Conservation (phyloP, 352 stramenopile genomes). For the Phytophthora nicotianae region DNA sequence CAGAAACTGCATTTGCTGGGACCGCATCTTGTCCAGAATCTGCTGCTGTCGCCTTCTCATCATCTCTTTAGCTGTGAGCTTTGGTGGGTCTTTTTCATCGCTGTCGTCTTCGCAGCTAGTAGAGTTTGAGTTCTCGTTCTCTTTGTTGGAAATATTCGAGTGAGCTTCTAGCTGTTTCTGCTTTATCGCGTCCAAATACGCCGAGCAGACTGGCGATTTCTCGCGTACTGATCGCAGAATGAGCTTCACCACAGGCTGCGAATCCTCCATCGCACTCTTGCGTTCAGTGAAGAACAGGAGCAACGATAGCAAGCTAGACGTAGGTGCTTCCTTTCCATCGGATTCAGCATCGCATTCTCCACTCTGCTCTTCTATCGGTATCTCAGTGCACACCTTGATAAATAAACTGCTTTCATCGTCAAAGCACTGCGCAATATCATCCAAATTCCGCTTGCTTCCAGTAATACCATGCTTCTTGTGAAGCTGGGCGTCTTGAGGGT, state of each 20-base stretch:
- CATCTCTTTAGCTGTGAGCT: slow-evolving; percentile 56
- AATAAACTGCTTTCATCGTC: slow-evolving; percentile 40
- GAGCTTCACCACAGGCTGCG: slow-evolving; percentile 23
- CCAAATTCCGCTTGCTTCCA: slow-evolving; percentile 18
- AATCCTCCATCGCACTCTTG: slow-evolving; percentile 34
- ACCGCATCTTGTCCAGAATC: slow-evolving; percentile 75
- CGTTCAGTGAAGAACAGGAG: slow-evolving; percentile 25
- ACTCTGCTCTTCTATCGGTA: slow-evolving; percentile 15
- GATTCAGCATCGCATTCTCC: slow-evolving; percentile 1
- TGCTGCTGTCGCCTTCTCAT: slow-evolving; percentile 67
- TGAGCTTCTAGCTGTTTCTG: slow-evolving; percentile 14
- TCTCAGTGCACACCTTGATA: slow-evolving; percentile 47
- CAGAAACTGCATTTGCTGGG: slow-evolving; percentile 77
- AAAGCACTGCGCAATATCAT: slow-evolving; percentile 41
- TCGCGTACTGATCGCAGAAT: slow-evolving; percentile 28
- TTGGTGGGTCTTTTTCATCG: slow-evolving; percentile 25
- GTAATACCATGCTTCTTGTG: not conserved
- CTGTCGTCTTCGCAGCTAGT: slow-evolving; percentile 6
- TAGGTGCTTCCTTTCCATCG: not conserved
- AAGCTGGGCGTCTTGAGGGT: slow-evolving; percentile 5
- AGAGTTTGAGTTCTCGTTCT: not conserved
- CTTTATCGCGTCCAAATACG: slow-evolving; percentile 30
- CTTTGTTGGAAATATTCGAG: not conserved
- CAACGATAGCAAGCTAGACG: slow-evolving; percentile 35
- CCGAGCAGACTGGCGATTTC: slow-evolving; percentile 33